Percentiles rank a stretch among this genome's conserved stretches.
Evolutionary conservation across 2,329 filamentous ascomycete species (phyloP).

Genomic region (Fusarium brachygibbosum): DNA sequence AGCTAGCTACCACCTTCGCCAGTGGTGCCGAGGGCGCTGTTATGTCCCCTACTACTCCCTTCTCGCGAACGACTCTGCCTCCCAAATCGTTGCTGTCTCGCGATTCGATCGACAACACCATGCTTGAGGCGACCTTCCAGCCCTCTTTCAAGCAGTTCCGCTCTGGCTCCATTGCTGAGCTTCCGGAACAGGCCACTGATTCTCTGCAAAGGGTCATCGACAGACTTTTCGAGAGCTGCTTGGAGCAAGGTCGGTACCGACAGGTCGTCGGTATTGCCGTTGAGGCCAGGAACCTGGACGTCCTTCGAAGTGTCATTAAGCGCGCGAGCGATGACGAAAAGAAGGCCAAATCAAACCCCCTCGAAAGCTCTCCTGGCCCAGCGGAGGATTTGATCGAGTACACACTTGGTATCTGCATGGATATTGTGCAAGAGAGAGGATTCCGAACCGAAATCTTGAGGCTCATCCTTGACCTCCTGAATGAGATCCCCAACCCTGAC

Average conservation of each 20-base stretch:
- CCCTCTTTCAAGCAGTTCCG: slow-evolving; percentile 66
- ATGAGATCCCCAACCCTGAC: slow-evolving; percentile 90
- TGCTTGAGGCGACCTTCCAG: slow-evolving; percentile 71
- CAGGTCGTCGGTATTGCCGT: slow-evolving; percentile 98
- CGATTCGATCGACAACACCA: slow-evolving; percentile 74
- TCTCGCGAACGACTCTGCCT: slow-evolving; percentile 92
- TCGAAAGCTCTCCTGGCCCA: slow-evolving; percentile 66
- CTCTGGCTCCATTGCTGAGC: slow-evolving; percentile 73
- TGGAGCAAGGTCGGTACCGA: slow-evolving; percentile 86
- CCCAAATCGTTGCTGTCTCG: slow-evolving; percentile 96
- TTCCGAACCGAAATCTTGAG: slow-evolving; percentile 87
- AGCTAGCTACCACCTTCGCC: slow-evolving; percentile 84
- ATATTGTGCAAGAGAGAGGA: slow-evolving; percentile 92
- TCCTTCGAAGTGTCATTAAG: slow-evolving; percentile 87
- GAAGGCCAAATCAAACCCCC: slow-evolving; percentile 69
- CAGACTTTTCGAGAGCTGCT: slow-evolving; percentile 90
- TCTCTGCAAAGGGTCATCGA: slow-evolving; percentile 87
- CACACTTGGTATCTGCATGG: slow-evolving; percentile 95
- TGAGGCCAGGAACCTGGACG: slow-evolving; percentile 91
- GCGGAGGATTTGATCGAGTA: slow-evolving; percentile 98
- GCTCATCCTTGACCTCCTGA: slow-evolving; percentile 94
- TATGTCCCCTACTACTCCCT: slow-evolving; percentile 91
- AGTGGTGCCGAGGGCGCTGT: slow-evolving; percentile 78
- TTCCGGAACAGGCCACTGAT: slow-evolving; percentile 78
- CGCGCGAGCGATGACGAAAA: slow-evolving; percentile 90